Evolutionary conservation across 2,329 filamentous ascomycete genomes (phyloP).

Genomic region (Paradendryphiella salina): DNA sequence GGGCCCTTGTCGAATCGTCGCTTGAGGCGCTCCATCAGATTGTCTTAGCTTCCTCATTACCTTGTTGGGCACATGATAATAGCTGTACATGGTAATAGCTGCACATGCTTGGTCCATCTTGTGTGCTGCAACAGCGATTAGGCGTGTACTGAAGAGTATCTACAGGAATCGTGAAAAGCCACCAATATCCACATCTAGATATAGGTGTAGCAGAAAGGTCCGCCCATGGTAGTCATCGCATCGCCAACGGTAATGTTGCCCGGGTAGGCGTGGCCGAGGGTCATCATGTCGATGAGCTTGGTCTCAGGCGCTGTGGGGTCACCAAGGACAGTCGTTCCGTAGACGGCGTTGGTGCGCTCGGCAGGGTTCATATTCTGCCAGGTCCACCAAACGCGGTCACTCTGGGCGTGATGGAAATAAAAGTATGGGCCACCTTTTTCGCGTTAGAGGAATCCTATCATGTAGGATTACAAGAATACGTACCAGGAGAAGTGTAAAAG

Average conservation of each 20-base stretch:
- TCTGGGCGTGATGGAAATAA: conserved; percentile 53
- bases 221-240: conserved; percentile 51
- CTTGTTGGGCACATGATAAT: background rate
- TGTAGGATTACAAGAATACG: background rate
- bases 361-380: conserved; percentile 53
- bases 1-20: conserved; percentile 27
- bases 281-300: conserved; percentile 51
- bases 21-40: conserved; percentile 9
- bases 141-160: conserved; percentile 9
- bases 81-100: background rate
- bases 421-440: conserved; percentile 37
- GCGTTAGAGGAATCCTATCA: conserved; percentile 31
- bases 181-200: conserved; percentile 17
- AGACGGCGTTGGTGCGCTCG: conserved; percentile 46
- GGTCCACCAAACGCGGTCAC: conserved; percentile 55
- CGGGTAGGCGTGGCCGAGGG: conserved; percentile 45
- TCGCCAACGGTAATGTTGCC: conserved; percentile 44
- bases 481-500: conserved; percentile 49
- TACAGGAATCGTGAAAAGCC: conserved; percentile 3
- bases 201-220: conserved; percentile 55
- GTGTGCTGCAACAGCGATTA: background rate
- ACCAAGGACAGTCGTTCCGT: conserved; percentile 50
- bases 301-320: conserved; percentile 50
- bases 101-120: conserved; percentile 1
- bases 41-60: conserved; percentile 2